These are phyloP conservation scores for Aspergillus hortae DNA, from an alignment of 2,329 filamentous ascomycete genomes.

Conservation along the genomic window DNA sequence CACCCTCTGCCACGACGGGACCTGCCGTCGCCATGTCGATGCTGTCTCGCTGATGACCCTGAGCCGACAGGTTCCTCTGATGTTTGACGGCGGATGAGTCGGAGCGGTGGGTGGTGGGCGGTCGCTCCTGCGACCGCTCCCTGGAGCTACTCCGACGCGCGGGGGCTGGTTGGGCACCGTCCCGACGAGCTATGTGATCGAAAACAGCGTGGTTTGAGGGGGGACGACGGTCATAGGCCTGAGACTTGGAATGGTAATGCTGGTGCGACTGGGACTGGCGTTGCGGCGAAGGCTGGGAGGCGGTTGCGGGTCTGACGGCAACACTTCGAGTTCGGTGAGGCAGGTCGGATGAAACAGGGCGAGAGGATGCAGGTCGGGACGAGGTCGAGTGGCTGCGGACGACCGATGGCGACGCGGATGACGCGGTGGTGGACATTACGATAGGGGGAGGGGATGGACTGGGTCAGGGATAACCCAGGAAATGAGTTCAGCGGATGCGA, in stretches of 20 bases:
- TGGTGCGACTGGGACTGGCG: conserved; percentile 26
- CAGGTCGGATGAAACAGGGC: conserved; percentile 38
- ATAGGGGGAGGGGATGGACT: conserved; percentile 5
- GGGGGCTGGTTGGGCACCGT: conserved; percentile 57
- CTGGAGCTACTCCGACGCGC: conserved; percentile 63
- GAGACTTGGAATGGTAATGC: conserved; percentile 34
- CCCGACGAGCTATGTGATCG: conserved; percentile 58
- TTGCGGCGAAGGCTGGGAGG: conserved; percentile 33
- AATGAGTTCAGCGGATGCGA: conserved; percentile 4
- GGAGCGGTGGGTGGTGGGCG: conserved; percentile 47
- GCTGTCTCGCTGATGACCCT: conserved; percentile 41
- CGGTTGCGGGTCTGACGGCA: conserved; percentile 38
- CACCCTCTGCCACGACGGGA: conserved; percentile 52
- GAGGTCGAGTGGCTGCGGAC: conserved; percentile 50
- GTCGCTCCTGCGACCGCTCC: conserved; percentile 51
- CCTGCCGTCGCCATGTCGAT: conserved; percentile 46
- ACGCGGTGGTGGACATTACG: conserved; percentile 46
- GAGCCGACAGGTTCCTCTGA: conserved; percentile 38
- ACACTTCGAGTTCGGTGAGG: conserved; percentile 47
- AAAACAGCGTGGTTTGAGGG: conserved; percentile 47
- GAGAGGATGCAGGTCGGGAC: conserved; percentile 42
- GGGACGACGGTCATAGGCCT: conserved; percentile 45
- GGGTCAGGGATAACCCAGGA: conserved; percentile 4
- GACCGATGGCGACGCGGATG: conserved; percentile 44
- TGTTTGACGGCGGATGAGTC: conserved; percentile 50